A percentile compares a stretch with the other conserved stretches of the same genome.
Conservation (phyloP, 2,329 filamentous ascomycete genomes). For the Xylaria sp. region DNA sequence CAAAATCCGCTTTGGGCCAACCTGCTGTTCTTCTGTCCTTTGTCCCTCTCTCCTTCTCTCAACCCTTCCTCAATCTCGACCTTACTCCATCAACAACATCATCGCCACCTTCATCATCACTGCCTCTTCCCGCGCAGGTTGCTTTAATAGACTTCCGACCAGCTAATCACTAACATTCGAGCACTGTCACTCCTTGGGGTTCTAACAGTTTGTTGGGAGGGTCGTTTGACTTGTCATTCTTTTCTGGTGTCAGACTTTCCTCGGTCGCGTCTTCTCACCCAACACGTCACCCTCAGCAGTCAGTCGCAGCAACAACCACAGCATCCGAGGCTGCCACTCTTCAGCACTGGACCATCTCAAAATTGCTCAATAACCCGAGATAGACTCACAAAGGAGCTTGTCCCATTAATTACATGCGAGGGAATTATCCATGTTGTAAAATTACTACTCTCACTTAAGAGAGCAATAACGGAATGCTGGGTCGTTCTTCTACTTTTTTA, state of each 20-base stretch:
- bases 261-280: conserved; percentile 21
- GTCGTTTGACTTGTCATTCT: conserved; percentile 20
- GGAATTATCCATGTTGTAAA: conserved; percentile 38
- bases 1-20: conserved; percentile 23
- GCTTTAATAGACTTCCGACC: neutral
- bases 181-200: neutral
- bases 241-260: conserved; percentile 13
- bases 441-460: conserved; percentile 40
- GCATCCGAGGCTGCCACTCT: conserved; percentile 6
- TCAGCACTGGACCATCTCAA: conserved; percentile 16
- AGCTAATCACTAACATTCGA: conserved; percentile 14
- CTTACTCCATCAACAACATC: conserved; percentile 1
- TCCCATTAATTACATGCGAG: conserved; percentile 30
- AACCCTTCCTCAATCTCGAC: conserved; percentile 10
- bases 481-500: conserved; percentile 20
- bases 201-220: conserved; percentile 18
- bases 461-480: conserved; percentile 37
- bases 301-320: conserved; percentile 2
- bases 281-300: neutral
- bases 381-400: conserved; percentile 28
- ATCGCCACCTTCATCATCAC: neutral
- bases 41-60: conserved; percentile 10
- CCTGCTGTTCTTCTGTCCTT: neutral
- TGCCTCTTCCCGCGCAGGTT: neutral
- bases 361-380: conserved; percentile 29